These are phyloP conservation scores for Carnegiea gigantea DNA, from an alignment of 179 eudicot species.

Conservation along the genomic window DNA sequence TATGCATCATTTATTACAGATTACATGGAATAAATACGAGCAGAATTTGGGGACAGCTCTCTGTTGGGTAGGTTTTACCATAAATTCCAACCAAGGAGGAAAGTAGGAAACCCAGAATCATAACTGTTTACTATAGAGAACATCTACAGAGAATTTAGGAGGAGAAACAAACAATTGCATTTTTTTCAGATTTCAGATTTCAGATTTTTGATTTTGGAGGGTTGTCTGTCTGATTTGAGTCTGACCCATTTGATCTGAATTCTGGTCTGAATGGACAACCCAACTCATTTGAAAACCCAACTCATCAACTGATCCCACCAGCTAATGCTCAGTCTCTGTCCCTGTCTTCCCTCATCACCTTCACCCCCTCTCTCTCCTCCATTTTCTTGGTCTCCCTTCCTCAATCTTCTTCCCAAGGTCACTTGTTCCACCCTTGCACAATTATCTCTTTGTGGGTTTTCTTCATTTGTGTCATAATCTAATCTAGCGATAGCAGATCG, in stretches of 20 bases:
- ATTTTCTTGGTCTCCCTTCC: not conserved
- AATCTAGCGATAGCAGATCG: not conserved
- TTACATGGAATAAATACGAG: too few relatives aligned
- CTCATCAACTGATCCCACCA: slow-evolving; percentile 15
- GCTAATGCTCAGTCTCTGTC: not conserved
- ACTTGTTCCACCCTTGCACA: not conserved
- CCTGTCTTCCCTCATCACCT: not conserved
- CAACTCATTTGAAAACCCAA: not conserved
- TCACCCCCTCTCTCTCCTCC: not conserved
- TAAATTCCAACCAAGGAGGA: too few relatives aligned
- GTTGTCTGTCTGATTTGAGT: not conserved
- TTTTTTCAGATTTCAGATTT: too few relatives aligned
- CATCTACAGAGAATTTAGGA: too few relatives aligned
- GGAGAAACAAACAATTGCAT: too few relatives aligned
- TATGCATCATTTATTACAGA: not conserved
- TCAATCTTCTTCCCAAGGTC: not conserved
- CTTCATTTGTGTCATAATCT: not conserved
- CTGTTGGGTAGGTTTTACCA: too few relatives aligned
- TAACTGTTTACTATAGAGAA: too few relatives aligned
- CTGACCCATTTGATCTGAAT: not conserved
- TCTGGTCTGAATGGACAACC: not conserved
- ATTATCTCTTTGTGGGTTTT: not conserved
- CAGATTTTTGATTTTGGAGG: too few relatives aligned
- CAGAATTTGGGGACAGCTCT: too few relatives aligned
- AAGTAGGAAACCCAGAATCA: too few relatives aligned